phyloP scores from a whole-genome alignment of 768 basidiomycete genomes.

The Tulasnella sp. region DNA sequence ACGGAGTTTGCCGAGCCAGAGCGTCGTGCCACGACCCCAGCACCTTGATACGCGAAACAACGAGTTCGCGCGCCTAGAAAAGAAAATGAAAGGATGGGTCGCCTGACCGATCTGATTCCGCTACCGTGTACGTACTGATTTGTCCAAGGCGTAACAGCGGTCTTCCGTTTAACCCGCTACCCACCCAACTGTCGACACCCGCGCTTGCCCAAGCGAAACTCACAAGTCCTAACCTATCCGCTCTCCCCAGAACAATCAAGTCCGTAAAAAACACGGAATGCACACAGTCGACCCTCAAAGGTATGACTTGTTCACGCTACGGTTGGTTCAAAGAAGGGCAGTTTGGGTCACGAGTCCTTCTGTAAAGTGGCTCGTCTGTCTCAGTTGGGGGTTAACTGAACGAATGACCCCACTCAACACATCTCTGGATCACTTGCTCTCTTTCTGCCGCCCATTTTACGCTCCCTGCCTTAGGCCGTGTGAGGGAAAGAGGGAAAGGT shows the following conservation, averaged over 20 bases:
- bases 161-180: not conserved
- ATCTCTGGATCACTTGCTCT: not conserved
- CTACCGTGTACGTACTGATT: not conserved
- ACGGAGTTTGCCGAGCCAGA: not conserved
- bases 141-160: not conserved
- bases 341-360: not conserved
- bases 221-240: not conserved
- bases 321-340: not conserved
- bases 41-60: not conserved
- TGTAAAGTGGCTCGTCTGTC: not conserved
- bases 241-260: not conserved
- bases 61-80: too few relatives aligned
- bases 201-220: not conserved
- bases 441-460: not conserved
- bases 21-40: not conserved
- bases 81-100: not conserved
- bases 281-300: not conserved
- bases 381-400: not conserved
- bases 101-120: not conserved
- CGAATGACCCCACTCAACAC: not conserved
- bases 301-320: not conserved
- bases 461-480: not conserved
- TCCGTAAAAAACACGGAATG: not conserved
- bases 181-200: too few relatives aligned
- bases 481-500: not conserved